Evolutionary conservation across 805 yeast species (phyloP), one percentile per base, ranked within the genome.

Genomic region (Dipodascopsis uninucleata): DNA sequence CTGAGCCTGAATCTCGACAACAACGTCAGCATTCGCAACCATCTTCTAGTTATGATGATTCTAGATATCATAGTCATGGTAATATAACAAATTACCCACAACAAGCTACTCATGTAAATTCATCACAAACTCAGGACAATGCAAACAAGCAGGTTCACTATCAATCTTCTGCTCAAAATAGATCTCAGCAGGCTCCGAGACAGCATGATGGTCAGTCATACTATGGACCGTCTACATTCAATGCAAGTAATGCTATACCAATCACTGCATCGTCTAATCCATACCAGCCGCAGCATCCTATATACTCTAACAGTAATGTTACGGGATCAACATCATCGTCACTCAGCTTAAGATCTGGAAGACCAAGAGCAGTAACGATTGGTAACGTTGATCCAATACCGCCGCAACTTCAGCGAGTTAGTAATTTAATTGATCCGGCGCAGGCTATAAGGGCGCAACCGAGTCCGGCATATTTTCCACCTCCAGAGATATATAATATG

Each of bases 401-500:
- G 2, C 68, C 62, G 7, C 65, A 64, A 16, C 54, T 68, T 23
- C 71, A 69, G 49, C 64, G 69, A 29, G 71, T 71, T 1, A 65
- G 71, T 1, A 68, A 70, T 4, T 56, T 67, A 43, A 66, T 69
- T 28, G 63, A 68, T 39, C 68, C 70, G 1, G 58, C 58, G 18
- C 62, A 66, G 14, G 58, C 62, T 3, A 66, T 67, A 20, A 62
- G 64, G 10, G 63, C 69, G 24, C 70, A 67, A 49, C 65, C 67
- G 12, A 59, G 65, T 40, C 71, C 71, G 0, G 69, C 71, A 2
- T 67, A 67, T 45, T 56, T 66, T 39, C 71, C 71, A 3, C 71
- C 71, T 5, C 64, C 68, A 3, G 69, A 64, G 25, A 31, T 53
- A 1, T 33, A 41, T 10, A 24, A 23, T 14, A 32, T 36, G 22